Conservation (phyloP, 805 yeast species). For the Nakazawaea molendinolei region DNA sequence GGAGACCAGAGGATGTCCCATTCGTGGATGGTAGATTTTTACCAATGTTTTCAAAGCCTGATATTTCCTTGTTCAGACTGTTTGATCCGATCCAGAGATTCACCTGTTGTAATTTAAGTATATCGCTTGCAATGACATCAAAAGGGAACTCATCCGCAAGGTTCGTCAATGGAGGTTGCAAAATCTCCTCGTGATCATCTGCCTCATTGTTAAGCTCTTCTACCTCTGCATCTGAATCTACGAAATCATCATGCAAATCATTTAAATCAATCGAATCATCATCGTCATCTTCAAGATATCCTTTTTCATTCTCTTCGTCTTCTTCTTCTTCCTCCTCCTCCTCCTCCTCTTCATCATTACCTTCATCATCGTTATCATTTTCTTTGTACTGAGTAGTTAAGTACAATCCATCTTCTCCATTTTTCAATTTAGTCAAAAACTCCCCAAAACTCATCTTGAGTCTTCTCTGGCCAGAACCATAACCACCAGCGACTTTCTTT, state of each 20-base stretch:
- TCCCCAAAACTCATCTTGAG: slow-evolving; percentile 42
- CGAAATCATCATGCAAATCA: slow-evolving; percentile 44
- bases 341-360: slow-evolving; percentile 26
- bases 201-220: slow-evolving; percentile 19
- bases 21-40: slow-evolving; percentile 22
- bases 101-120: slow-evolving; percentile 59
- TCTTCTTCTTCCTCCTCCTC: slow-evolving; percentile 18
- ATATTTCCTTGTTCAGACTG: slow-evolving; percentile 7
- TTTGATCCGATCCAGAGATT: slow-evolving; percentile 63
- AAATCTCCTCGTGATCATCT: slow-evolving; percentile 11
- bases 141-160: slow-evolving; percentile 27
- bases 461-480: slow-evolving; percentile 58
- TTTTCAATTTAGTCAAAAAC: slow-evolving; percentile 34
- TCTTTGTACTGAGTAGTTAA: slow-evolving; percentile 66
- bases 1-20: slow-evolving; percentile 67
- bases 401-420: slow-evolving; percentile 43
- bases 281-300: slow-evolving; percentile 3
- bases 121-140: slow-evolving; percentile 33
- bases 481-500: slow-evolving; percentile 51
- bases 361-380: slow-evolving; percentile 31
- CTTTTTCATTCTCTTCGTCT: slow-evolving; percentile 15
- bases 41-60: too few relatives aligned
- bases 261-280: slow-evolving; percentile 35
- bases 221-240: slow-evolving; percentile 26
- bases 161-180: slow-evolving; percentile 51